Evolutionary conservation across 257 asterid genomes (phyloP).

Genomic region (Scutellaria barbata): DNA sequence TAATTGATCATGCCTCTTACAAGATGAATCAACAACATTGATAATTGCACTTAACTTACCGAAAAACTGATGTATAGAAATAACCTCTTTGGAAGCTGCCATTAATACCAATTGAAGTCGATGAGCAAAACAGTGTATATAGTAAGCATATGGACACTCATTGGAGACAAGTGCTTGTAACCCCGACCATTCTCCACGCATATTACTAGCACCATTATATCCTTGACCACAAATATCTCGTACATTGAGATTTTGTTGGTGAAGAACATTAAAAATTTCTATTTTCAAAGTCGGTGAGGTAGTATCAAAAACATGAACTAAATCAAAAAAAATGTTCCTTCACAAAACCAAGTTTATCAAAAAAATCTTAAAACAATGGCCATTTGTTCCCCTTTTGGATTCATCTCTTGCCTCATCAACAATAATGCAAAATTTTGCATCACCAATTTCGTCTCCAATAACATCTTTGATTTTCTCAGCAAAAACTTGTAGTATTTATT

Average conservation of each 20-base stretch:
- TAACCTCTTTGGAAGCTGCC: neutral
- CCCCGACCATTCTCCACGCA: neutral
- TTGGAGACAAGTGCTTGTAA: conserved; percentile 4
- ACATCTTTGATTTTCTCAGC: too few species aligned
- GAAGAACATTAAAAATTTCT: neutral
- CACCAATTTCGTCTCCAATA: too few species aligned
- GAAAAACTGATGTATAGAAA: neutral
- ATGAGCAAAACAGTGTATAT: neutral
- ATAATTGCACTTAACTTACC: too few species aligned
- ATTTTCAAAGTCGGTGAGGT: neutral
- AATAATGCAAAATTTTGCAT: neutral
- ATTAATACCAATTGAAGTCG: neutral
- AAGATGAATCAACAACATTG: neutral
- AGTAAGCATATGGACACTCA: neutral
- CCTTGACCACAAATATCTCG: neutral
- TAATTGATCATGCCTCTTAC: neutral
- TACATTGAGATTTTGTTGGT: too few species aligned
- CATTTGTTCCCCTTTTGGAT: too few species aligned
- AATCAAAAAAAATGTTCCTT: neutral
- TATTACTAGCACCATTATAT: conserved; percentile 1
- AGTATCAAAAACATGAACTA: neutral
- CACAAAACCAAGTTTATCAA: neutral
- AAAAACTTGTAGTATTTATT: too few species aligned
- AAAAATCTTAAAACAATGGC: neutral
- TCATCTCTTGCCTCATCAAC: neutral